Conservation (phyloP, 805 yeast species). For the Candida ficus region DNA sequence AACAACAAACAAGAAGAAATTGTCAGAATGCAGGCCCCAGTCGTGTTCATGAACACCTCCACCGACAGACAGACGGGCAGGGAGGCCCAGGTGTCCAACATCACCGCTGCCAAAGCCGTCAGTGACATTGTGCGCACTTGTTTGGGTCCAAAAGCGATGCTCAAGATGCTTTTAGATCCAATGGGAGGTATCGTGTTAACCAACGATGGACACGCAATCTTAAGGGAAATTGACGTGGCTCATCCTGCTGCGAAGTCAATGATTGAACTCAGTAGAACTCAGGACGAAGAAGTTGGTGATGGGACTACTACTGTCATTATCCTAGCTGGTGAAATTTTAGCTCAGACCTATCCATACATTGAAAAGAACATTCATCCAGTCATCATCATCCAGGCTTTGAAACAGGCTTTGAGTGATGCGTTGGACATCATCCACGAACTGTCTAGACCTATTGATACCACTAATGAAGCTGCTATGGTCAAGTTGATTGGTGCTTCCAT, state of each 20-base stretch:
- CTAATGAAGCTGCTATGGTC: conserved; percentile 82
- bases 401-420: conserved; percentile 87
- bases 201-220: conserved; percentile 97
- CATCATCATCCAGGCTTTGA: conserved; percentile 88
- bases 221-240: conserved; percentile 94
- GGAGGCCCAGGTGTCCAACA: conserved; percentile 93
- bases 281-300: conserved; percentile 98
- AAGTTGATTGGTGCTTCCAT: conserved; percentile 84
- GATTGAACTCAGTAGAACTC: conserved; percentile 95
- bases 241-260: conserved; percentile 99
- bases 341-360: conserved; percentile 90
- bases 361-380: conserved; percentile 98
- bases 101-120: conserved; percentile 99
- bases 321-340: conserved; percentile 93
- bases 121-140: conserved; percentile 97
- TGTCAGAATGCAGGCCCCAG: conserved; percentile 73
- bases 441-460: conserved; percentile 76
- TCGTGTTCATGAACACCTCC: conserved; percentile 77
- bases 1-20: not conserved
- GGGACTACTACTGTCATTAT: conserved; percentile 98
- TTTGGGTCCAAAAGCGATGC: conserved; percentile 98
- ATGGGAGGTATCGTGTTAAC: conserved; percentile 91
- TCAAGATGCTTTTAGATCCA: conserved; percentile 95
- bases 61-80: conserved; percentile 95
- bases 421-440: conserved; percentile 80